Evolutionary conservation across 345 rosid species (phyloP), one percentile per base, ranked within the genome.

Genomic region (Zanthoxylum bungeanum): DNA sequence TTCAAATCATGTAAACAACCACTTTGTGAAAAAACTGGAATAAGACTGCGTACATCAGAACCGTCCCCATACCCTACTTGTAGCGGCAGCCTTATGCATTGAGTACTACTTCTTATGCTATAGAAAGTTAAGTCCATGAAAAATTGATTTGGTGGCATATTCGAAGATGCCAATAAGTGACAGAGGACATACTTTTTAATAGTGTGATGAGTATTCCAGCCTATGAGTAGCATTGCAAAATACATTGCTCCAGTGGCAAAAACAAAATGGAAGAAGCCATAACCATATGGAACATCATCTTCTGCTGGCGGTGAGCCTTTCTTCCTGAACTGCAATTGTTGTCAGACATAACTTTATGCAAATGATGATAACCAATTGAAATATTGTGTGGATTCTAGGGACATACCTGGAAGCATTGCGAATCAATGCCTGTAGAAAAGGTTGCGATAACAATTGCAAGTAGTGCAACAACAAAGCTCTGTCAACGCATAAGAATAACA

Each of bases 161-260:
- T 46, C 12, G 16, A 7, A 22, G 28, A 69, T 1, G 22, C 24
- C 27, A 56, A 40, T 33, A 40, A 34, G n/a, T 0, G 39, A 68
- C 6, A 5, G 27, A 30, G 55, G 11, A 66, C 82, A 27, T 85
- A 89, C 98, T 86, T 94, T 80, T 78, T 81, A 73, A 94, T 92
- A 64, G 89, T 58, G 40, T 92, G 94, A 79, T 94, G 97, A 72
- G 91, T 87, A 73, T 92, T 94, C 98, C 97, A 94, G 60, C 98
- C 94, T 1, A 94, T 86, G 77, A 94, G 78, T 53, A 92, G 79
- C 98, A 94, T 94, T 24, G 94, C 95, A 4, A 94, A 89, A 85
- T 94, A 94, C 98, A 94, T 94, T 4, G 97, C 92, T 73, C 98
- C 98, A 0, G 97, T 92, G 67, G 97, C 98, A 24, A 94, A 94